Conservation (phyloP, 2,329 filamentous ascomycete species). For the Fusarium denticulatum region DNA sequence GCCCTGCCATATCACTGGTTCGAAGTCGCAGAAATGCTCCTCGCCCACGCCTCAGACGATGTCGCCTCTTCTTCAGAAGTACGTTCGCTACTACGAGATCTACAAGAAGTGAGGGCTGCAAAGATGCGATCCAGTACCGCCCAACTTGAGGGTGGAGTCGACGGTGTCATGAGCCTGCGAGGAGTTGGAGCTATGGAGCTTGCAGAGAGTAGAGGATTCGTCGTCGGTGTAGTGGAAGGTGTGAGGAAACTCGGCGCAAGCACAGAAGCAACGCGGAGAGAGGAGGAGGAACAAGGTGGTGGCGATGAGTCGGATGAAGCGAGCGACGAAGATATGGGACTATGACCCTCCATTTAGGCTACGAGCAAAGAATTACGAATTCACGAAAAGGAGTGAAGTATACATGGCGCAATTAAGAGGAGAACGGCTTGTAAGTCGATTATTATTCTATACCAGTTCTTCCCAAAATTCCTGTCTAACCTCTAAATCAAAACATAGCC, state of each 20-base stretch:
- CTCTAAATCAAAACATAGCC: background rate
- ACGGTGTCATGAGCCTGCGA: slow-evolving; percentile 73
- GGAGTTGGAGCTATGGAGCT: slow-evolving; percentile 95
- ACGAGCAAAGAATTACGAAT: background rate
- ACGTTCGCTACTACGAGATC: slow-evolving; percentile 77
- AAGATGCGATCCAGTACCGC: slow-evolving; percentile 84
- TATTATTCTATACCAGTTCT: background rate
- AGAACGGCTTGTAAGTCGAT: slow-evolving; percentile 27
- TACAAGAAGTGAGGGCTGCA: slow-evolving; percentile 87
- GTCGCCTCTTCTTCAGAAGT: slow-evolving; percentile 78
- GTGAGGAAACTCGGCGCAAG: slow-evolving; percentile 85
- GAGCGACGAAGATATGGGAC: slow-evolving; percentile 64
- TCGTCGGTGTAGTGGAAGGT: slow-evolving; percentile 87
- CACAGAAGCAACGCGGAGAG: slow-evolving; percentile 78
- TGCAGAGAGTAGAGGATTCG: slow-evolving; percentile 84
- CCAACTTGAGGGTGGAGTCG: slow-evolving; percentile 74
- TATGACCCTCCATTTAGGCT: slow-evolving; percentile 39
- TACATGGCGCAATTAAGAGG: background rate
- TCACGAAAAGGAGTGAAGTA: background rate
- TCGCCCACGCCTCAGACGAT: slow-evolving; percentile 87
- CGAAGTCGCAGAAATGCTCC: slow-evolving; percentile 86
- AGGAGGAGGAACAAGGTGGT: slow-evolving; percentile 76
- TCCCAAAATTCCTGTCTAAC: slow-evolving; percentile 8
- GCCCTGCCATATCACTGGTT: slow-evolving; percentile 95
- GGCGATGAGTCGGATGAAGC: slow-evolving; percentile 70